Evolutionary conservation across 257 asterid genomes (phyloP), one percentile per base, ranked within the genome.

Genomic region (Fraxinus cuspidata): DNA sequence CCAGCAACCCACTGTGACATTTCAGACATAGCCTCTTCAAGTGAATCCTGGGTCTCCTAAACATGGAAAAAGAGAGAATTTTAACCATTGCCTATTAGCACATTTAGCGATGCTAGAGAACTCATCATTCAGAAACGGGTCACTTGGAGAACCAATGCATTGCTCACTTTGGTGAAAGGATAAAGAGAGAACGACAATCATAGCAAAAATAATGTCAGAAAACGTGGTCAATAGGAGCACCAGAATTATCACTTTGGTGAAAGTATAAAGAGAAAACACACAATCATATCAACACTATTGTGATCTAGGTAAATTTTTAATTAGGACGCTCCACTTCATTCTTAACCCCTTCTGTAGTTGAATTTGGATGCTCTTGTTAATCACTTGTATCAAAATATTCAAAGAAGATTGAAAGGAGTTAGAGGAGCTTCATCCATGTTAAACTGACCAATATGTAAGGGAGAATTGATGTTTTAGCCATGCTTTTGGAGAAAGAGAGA

Each of bases 1-100:
- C 86, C 93, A 63, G 91, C 86, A 73, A 85, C 90, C 96, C 91
- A 89, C 67, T 88, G 81, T 44, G 96, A 90, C 85, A 87, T 87
- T 60, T 88, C 90, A 66, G 88, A 82, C 47, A 88, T 40, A 72
- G 85, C 87, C 71, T 86, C 96, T 74, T 86, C 93, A 8, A 88
- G 86, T 56, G 93, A 87, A 19, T 88, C 92, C 35, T 71, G 78
- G 25, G 84, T 85, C 76, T 87, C 93, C 98, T 94, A 79, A 73
- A 79, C 72, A 80, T 31, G 49, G 67, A 78, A 78, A 5, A 27
- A 74, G 27, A 77, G 64, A n/a, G 25, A 75, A 32, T 42, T 71
- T 76, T 37, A 25, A 83, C 42, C 38, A 49, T 49, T 35, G 28
- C 21, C 34, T 37, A n/a, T 63, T 9, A 25, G 47, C 71, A 66